phyloP scores from a whole-genome alignment of 1,284 basidiomycete genomes.

The Amylostereum chailletii region DNA sequence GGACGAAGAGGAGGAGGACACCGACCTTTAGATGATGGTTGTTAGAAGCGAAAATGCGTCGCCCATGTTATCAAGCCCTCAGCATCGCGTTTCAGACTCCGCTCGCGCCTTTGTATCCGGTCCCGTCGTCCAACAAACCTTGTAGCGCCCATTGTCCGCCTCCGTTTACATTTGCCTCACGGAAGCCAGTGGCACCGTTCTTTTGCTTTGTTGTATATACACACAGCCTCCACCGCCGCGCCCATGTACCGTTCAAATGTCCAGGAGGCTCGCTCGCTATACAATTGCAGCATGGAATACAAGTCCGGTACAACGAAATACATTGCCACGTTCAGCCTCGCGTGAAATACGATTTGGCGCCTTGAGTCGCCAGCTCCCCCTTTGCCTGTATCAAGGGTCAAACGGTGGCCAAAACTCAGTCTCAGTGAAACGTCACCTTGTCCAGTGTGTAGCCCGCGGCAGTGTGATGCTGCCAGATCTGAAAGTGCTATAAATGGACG shows the following conservation, averaged over 20 bases:
- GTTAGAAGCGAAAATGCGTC: conserved; percentile 25
- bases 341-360: conserved; percentile 82
- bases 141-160: not conserved
- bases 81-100: conserved; percentile 27
- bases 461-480: conserved; percentile 83
- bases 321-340: conserved; percentile 41
- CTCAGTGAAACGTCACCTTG: conserved; percentile 41
- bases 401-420: conserved; percentile 7
- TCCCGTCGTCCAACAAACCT: too few species aligned
- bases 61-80: conserved; percentile 10
- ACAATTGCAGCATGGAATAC: not conserved
- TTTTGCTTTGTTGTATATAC: too few species aligned
- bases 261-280: too few species aligned
- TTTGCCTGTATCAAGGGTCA: conserved; percentile 53
- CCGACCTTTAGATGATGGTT: conserved; percentile 36
- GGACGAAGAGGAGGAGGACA: conserved; percentile 9
- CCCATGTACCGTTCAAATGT: too few species aligned
- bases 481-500: conserved; percentile 6
- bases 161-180: not conserved
- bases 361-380: conserved; percentile 76
- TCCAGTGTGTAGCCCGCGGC: conserved; percentile 78
- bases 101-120: conserved; percentile 5
- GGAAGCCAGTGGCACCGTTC: not conserved
- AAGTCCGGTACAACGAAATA: conserved; percentile 8
- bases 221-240: too few species aligned